These are phyloP conservation scores for Chenopodium album DNA, from an alignment of 148 eudicot species.

Conservation along the genomic window DNA sequence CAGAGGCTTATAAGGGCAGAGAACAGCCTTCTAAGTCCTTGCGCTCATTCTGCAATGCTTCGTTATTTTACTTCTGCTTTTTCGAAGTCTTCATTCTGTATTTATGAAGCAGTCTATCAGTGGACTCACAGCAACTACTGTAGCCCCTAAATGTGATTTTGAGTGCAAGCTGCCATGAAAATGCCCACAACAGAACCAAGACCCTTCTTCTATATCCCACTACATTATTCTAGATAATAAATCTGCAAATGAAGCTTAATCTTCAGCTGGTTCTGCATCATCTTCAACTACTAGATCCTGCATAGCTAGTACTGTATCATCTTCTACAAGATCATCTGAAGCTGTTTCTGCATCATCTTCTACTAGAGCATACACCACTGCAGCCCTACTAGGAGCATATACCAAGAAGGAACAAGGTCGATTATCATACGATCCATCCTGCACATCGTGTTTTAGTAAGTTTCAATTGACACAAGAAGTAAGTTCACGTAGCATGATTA, in stretches of 20 bases:
- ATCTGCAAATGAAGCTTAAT: neutral
- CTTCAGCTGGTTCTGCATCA: conserved; percentile 16
- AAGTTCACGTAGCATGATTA: neutral
- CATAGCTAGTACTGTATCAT: neutral
- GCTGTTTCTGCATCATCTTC: conserved; percentile 34
- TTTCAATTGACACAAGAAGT: neutral
- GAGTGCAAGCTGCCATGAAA: neutral
- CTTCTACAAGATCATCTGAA: neutral
- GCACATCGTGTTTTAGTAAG: conserved; percentile 19
- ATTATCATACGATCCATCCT: conserved; percentile 71
- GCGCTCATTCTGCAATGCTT: neutral
- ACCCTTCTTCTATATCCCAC: neutral
- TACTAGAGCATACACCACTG: conserved; percentile 68
- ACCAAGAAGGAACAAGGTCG: conserved; percentile 76
- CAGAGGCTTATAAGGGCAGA: neutral
- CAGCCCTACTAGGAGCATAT: conserved; percentile 83
- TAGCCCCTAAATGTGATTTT: neutral
- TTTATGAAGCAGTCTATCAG: conserved; percentile 4
- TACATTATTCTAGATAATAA: neutral
- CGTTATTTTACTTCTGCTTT: neutral
- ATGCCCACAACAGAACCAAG: conserved; percentile 12
- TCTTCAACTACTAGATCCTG: neutral
- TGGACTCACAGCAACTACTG: neutral
- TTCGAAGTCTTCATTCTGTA: neutral
- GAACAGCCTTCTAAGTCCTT: conserved; percentile 1